Evolutionary conservation across 176 grass and related monocot genomes (phyloP).

Genomic region (Chrysopogon serrulatus): DNA sequence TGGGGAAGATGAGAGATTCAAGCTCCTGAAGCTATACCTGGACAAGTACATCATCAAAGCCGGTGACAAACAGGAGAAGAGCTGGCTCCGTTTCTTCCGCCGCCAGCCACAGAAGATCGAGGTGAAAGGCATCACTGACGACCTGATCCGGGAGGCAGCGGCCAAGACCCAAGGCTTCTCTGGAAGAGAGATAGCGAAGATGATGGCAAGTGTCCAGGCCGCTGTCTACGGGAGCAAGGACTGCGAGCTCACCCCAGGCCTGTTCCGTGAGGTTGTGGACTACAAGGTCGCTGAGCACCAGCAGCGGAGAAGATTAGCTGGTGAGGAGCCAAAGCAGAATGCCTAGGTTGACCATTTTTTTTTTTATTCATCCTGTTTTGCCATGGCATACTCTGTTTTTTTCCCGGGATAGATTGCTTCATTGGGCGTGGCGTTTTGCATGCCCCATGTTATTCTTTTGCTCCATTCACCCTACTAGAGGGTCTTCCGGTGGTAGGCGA

Average conservation of each 20-base stretch:
- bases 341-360: slow-evolving; percentile 25
- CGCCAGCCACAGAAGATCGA: slow-evolving; percentile 73
- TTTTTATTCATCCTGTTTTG: neutral
- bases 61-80: slow-evolving; percentile 42
- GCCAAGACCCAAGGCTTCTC: slow-evolving; percentile 88
- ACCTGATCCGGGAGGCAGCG: slow-evolving; percentile 75
- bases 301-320: slow-evolving; percentile 76
- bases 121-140: slow-evolving; percentile 78
- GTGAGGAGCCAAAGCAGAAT: slow-evolving; percentile 31
- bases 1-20: slow-evolving; percentile 84
- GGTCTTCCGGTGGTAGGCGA: slow-evolving; percentile 20
- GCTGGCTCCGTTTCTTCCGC: slow-evolving; percentile 58
- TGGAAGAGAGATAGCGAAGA: slow-evolving; percentile 90
- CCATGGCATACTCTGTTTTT: slow-evolving; percentile 4
- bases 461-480: neutral
- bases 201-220: slow-evolving; percentile 88
- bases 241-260: slow-evolving; percentile 64
- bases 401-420: neutral
- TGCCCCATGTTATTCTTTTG: slow-evolving; percentile 38
- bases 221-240: slow-evolving; percentile 85
- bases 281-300: slow-evolving; percentile 96
- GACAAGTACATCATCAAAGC: slow-evolving; percentile 87
- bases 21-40: slow-evolving; percentile 83
- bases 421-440: neutral
- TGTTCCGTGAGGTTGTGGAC: slow-evolving; percentile 93